These are phyloP conservation scores for Trametes cinnabarina DNA, from an alignment of 768 basidiomycete genomes.

Conservation along the genomic window DNA sequence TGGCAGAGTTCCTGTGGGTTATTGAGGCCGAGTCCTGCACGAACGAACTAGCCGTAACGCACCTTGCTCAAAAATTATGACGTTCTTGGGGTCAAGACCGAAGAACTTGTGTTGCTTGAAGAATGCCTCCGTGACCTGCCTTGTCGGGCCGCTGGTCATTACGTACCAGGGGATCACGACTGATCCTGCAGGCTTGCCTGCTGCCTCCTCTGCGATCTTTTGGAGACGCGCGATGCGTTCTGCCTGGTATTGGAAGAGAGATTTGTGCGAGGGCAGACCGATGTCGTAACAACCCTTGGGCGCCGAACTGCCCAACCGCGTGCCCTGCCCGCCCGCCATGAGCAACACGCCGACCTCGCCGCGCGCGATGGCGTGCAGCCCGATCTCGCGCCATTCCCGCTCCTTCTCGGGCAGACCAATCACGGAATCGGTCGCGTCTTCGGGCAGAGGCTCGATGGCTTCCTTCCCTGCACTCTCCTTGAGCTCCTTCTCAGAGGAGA, in stretches of 20 bases:
- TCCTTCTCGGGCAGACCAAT: slow-evolving; percentile 53
- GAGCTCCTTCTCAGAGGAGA: slow-evolving; percentile 58
- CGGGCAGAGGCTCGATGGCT: slow-evolving; percentile 78
- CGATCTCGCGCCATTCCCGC: slow-evolving; percentile 71
- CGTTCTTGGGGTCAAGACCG: slow-evolving; percentile 74
- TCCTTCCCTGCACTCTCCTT: slow-evolving; percentile 43
- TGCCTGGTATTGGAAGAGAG: slow-evolving; percentile 97
- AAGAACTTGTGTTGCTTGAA: slow-evolving; percentile 78
- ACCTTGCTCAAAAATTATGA: slow-evolving; percentile 98
- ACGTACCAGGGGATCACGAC: slow-evolving; percentile 95
- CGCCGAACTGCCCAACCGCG: slow-evolving; percentile 83
- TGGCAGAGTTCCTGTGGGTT: slow-evolving; percentile 78
- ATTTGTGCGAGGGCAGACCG: slow-evolving; percentile 87
- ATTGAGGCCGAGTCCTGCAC: not conserved
- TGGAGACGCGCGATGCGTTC: slow-evolving; percentile 89
- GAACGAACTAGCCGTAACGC: not conserved
- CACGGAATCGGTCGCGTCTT: slow-evolving; percentile 66
- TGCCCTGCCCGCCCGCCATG: slow-evolving; percentile 98
- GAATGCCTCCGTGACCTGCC: slow-evolving; percentile 80
- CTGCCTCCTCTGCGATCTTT: slow-evolving; percentile 61
- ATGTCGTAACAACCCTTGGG: slow-evolving; percentile 99
- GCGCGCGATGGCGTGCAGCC: slow-evolving; percentile 75
- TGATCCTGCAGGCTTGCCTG: slow-evolving; percentile 50
- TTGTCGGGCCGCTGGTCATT: slow-evolving; percentile 98
- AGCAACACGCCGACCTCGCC: slow-evolving; percentile 92